Conservation (phyloP, 2,329 filamentous ascomycete genomes). For the Phialophora chinensis region DNA sequence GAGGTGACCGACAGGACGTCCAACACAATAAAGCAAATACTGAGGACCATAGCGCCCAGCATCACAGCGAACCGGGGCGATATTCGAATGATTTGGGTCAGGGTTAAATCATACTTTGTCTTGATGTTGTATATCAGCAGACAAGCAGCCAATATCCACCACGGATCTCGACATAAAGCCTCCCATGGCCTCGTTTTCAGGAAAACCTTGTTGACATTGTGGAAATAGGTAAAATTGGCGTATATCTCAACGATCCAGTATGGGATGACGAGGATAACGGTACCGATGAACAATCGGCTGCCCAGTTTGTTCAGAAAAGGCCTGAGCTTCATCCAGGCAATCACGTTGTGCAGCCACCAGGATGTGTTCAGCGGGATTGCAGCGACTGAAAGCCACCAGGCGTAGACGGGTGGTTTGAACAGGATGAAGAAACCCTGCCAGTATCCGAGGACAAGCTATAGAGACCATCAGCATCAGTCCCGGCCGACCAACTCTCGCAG, state of each 20-base stretch:
- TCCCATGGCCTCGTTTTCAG: conserved; percentile 59
- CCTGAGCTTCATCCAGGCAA: conserved; percentile 66
- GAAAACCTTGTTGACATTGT: conserved; percentile 56
- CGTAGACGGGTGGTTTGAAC: conserved; percentile 57
- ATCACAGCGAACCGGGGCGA: conserved; percentile 70
- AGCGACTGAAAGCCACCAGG: conserved; percentile 64
- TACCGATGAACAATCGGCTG: conserved; percentile 60
- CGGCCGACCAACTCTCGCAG: too few species aligned
- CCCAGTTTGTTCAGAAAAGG: conserved; percentile 57
- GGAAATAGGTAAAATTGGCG: conserved; percentile 66
- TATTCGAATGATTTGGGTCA: conserved; percentile 63
- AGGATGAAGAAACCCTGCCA: conserved; percentile 63
- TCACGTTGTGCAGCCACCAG: conserved; percentile 65
- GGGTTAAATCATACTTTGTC: conserved; percentile 62
- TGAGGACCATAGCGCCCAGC: conserved; percentile 65
- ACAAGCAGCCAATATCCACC: conserved; percentile 64
- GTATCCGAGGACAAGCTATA: conserved; percentile 57
- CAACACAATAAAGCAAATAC: conserved; percentile 65
- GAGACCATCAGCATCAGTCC: not conserved
- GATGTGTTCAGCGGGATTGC: conserved; percentile 63
- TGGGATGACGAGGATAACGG: conserved; percentile 61
- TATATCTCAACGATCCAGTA: conserved; percentile 67
- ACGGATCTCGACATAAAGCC: conserved; percentile 64
- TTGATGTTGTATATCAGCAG: conserved; percentile 65
- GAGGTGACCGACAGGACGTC: conserved; percentile 66